Base-by-base conservation (phyloP, 2,329 filamentous ascomycete species). In the Beauveria brongniartii region DNA sequence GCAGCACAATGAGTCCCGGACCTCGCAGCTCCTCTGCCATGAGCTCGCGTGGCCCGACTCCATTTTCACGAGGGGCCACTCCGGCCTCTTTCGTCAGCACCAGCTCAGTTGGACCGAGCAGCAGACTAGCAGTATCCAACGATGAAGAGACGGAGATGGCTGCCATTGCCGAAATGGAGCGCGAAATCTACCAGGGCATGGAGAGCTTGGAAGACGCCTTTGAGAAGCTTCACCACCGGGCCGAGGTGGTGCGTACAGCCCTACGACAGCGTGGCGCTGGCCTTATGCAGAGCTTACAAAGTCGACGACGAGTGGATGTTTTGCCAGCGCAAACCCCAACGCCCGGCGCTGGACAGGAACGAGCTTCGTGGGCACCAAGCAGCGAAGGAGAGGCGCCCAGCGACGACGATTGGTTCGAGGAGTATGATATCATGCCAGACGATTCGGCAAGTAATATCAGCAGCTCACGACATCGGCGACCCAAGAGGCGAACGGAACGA, bases 91-190 rank as follows among this genome's bases (percentile, higher is more conserved):
- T 83, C 62, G 77, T 86, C n/a, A 88, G 77, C 63, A 75, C 78
- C 5, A 73, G 86, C 2, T 77, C 78, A 3, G 73, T 76, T 0
- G 67, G 71, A 12, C 71, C 73, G 7, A 73, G 75, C 3, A 77
- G 72, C 61, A 76, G 82, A 16, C 80, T 82, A 47, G 79, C 85
- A 2, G 92, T 97, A 4, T 92, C 92, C 3, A 84, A 96, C 62
- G 93, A 97, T 70, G 93, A 97, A 73, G 93, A 97, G 69, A 91
- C 90, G 59, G 93, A 97, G 72, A 92, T 97, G 68, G 90, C 90
- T 0, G 89, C 90, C 1, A 81, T 97, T 6, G 91, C 91, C 8
- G 93, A 97, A 74, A 87, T 97, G 44, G 93, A 97, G 74, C 86
- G 92, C 7, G 91, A 96, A 69, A 96, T 97, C 62, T 97, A 93